A percentile compares a stretch with the other conserved stretches of the same genome.
Evolutionary conservation across 2,329 filamentous ascomycete genomes (phyloP).

Genomic region (Cucurbitaria berberidis): DNA sequence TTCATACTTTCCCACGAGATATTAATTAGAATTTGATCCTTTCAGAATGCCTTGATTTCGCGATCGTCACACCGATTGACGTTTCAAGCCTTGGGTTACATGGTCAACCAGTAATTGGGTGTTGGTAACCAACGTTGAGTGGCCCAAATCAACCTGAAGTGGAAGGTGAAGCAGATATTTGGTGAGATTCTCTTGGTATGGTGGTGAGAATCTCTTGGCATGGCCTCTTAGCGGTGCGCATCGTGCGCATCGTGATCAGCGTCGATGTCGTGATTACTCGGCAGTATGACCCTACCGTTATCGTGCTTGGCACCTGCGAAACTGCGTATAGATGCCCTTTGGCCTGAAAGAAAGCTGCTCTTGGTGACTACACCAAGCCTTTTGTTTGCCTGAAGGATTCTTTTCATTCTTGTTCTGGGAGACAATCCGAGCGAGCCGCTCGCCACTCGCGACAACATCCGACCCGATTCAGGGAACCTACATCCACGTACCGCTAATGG

Average conservation of each 20-base stretch:
- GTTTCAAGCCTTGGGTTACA: constrained; percentile 35
- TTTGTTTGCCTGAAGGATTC: background rate
- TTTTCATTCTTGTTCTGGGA: background rate
- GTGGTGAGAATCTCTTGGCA: too few relatives aligned
- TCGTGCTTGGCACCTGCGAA: constrained; percentile 13
- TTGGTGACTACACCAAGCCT: constrained; percentile 2
- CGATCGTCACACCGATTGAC: constrained; percentile 34
- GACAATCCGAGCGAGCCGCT: background rate
- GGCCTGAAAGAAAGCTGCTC: background rate
- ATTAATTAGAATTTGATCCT: constrained; percentile 10
- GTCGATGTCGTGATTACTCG: constrained; percentile 36
- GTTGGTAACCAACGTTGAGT: constrained; percentile 13
- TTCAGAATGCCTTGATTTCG: constrained; percentile 20
- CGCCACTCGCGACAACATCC: background rate
- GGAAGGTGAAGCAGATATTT: constrained; percentile 36
- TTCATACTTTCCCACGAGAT: constrained; percentile 5
- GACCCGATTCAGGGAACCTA: background rate
- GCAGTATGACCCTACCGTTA: constrained; percentile 24
- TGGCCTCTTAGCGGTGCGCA: constrained; percentile 16
- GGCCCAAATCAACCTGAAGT: constrained; percentile 19
- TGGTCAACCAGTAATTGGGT: constrained; percentile 14
- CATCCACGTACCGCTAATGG: background rate
- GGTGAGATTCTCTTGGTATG: constrained; percentile 30
- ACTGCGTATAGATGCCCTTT: background rate
- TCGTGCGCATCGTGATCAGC: constrained; percentile 18